Percentiles rank a stretch among this genome's conserved stretches.
phyloP scores from a whole-genome alignment of 805 yeast genomes.

The Candida orba region DNA sequence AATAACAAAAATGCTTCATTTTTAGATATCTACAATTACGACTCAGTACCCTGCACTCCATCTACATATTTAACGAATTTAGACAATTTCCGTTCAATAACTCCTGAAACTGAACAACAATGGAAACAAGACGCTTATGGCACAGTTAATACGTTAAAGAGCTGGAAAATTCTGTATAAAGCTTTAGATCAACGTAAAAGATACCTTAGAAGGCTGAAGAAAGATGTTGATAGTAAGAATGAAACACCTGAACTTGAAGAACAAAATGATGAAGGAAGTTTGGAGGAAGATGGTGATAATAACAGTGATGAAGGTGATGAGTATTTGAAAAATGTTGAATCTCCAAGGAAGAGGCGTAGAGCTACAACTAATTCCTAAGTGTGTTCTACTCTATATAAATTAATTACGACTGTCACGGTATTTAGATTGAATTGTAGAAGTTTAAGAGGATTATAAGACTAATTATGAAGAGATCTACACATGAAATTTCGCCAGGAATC shows the following conservation, averaged over 20 bases:
- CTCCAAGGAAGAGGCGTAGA: not conserved
- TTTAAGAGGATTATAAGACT: too few species aligned
- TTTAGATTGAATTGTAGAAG: not conserved
- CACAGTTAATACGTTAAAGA: slow-evolving; percentile 10
- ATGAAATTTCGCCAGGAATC: too few species aligned
- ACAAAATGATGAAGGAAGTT: not conserved
- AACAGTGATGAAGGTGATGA: slow-evolving; percentile 1
- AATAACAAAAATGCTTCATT: too few species aligned
- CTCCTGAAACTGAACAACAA: slow-evolving; percentile 7
- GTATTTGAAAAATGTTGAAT: not conserved
- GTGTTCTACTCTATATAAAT: too few species aligned
- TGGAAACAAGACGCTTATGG: slow-evolving; percentile 15
- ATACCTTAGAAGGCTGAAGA: slow-evolving; percentile 12
- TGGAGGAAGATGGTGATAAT: slow-evolving; percentile 1
- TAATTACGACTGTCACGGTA: not conserved
- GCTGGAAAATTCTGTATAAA: slow-evolving; percentile 23
- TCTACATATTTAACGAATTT: not conserved
- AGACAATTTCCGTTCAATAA: slow-evolving; percentile 9
- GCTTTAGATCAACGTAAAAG: slow-evolving; percentile 22
- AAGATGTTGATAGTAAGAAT: not conserved
- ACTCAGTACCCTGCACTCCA: not conserved
- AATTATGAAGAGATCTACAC: not conserved
- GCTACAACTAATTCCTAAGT: not conserved
- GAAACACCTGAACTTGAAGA: slow-evolving; percentile 1
- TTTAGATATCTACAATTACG: not conserved